These are phyloP conservation scores for Yarrowia porcina DNA, from an alignment of 805 yeast species.

Conservation along the genomic window DNA sequence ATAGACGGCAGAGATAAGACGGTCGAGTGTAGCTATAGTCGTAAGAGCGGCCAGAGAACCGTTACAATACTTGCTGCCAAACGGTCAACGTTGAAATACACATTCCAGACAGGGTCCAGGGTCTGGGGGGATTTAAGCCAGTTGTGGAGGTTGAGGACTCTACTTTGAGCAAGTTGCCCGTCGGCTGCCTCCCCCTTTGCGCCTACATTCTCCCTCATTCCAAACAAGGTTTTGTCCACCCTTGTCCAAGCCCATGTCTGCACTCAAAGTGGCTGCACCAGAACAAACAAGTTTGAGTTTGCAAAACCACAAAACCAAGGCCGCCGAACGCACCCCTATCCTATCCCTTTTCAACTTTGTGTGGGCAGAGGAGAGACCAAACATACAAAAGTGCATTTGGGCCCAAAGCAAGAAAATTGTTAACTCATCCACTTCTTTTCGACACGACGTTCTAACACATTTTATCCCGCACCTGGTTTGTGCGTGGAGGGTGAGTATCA, in stretches of 20 bases:
- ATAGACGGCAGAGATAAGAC: neutral
- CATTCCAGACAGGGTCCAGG: slow-evolving; percentile 12
- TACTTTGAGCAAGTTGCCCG: neutral
- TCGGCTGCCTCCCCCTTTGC: slow-evolving; percentile 21
- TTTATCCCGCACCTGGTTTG: slow-evolving; percentile 25
- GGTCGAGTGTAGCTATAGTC: neutral
- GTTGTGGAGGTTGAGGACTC: neutral
- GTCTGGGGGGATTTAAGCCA: neutral
- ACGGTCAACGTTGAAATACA: neutral
- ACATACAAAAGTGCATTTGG: slow-evolving; percentile 24
- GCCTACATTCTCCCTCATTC: slow-evolving; percentile 25
- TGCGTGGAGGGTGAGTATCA: slow-evolving; percentile 24
- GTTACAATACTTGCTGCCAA: neutral
- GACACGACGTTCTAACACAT: slow-evolving; percentile 24
- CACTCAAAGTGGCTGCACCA: neutral
- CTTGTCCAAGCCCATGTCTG: slow-evolving; percentile 24
- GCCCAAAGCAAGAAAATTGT: slow-evolving; percentile 18
- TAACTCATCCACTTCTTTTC: slow-evolving; percentile 24
- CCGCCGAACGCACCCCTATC: slow-evolving; percentile 19
- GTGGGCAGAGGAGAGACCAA: slow-evolving; percentile 17
- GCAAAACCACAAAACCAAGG: neutral
- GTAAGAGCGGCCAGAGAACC: neutral
- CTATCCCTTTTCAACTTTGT: slow-evolving; percentile 25
- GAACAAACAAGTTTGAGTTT: slow-evolving; percentile 19
- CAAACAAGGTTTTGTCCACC: neutral